Evolutionary conservation across 192 early-diverging fungal species (phyloP).

Genomic region (Anaeromyces robustus): DNA sequence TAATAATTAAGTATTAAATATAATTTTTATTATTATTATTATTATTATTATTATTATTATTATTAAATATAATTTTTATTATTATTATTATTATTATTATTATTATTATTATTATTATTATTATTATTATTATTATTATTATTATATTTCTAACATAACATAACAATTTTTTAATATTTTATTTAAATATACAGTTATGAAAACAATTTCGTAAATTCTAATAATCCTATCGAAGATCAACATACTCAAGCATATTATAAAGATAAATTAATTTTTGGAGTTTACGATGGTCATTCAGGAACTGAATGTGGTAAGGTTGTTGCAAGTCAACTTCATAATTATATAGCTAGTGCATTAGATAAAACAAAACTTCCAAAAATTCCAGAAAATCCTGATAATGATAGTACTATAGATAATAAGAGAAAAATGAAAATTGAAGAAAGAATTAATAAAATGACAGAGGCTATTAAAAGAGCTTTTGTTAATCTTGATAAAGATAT

Average conservation of each 20-base stretch:
- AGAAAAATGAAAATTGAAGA: not conserved
- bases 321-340: not conserved
- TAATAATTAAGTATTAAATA: too few species aligned
- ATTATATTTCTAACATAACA: too few species aligned
- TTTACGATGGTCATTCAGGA: conserved; percentile 1
- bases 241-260: not conserved
- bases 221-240: not conserved
- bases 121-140: too few species aligned
- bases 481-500: conserved; percentile 1
- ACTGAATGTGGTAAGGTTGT: not conserved
- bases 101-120: too few species aligned
- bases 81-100: too few species aligned
- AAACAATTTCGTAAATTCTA: not conserved
- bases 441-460: not conserved
- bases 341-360: not conserved
- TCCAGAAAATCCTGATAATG: not conserved
- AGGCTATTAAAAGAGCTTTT: not conserved
- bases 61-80: too few species aligned
- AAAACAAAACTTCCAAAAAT: not conserved
- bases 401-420: not conserved
- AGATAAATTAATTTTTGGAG: not conserved
- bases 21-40: too few species aligned
- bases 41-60: too few species aligned
- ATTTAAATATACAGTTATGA: not conserved
- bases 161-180: not conserved